Conservation (phyloP, 1,139 yeast species). For the Protomyces lactucae-debilis region DNA sequence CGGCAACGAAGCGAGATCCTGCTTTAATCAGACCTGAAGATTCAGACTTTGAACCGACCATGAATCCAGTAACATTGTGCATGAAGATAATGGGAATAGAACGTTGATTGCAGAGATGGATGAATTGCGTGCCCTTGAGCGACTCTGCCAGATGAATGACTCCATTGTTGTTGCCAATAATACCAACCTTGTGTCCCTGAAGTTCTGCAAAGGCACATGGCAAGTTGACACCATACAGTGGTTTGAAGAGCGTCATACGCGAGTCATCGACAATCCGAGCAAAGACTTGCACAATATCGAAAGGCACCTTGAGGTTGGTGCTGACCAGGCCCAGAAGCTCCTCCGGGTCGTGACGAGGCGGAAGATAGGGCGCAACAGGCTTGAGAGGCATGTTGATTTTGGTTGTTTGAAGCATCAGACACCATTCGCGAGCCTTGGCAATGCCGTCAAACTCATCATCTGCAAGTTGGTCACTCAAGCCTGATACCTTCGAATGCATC, state of each 20-base stretch:
- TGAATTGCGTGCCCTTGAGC: conserved; percentile 41
- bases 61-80: conserved; percentile 41
- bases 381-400: conserved; percentile 32
- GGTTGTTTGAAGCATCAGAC: conserved; percentile 32
- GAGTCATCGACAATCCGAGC: conserved; percentile 41
- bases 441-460: conserved; percentile 40
- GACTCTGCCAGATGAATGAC: conserved; percentile 40
- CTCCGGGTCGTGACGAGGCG: conserved; percentile 33
- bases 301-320: conserved; percentile 38
- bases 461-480: conserved; percentile 40
- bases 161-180: conserved; percentile 40
- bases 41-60: conserved; percentile 42
- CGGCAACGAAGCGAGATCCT: conserved; percentile 41
- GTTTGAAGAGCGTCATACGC: conserved; percentile 39
- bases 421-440: conserved; percentile 37
- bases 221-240: conserved; percentile 39
- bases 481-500: conserved; percentile 40
- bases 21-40: conserved; percentile 41
- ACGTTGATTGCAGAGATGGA: conserved; percentile 40
- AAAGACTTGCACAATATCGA: conserved; percentile 40
- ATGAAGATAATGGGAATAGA: conserved; percentile 39
- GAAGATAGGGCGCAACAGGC: conserved; percentile 22
- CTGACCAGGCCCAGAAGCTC: conserved; percentile 41
- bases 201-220: conserved; percentile 39
- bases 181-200: conserved; percentile 39